Percentiles rank a stretch among this genome's conserved stretches.
phyloP scores from a whole-genome alignment of 2,329 filamentous ascomycete species.

The Penicillium capsulatum region DNA sequence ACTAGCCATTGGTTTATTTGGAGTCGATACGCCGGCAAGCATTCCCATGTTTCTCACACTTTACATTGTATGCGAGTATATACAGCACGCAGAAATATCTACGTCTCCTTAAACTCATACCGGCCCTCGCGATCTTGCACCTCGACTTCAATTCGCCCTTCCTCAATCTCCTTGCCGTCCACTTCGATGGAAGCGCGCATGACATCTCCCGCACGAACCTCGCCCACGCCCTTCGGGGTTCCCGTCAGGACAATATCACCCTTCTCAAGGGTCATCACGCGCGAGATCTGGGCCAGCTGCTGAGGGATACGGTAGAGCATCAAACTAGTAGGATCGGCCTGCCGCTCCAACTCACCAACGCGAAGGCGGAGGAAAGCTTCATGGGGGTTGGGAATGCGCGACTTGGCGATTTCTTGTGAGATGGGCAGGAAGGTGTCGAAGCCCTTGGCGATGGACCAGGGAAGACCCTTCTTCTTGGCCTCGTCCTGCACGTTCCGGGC shows the following conservation, averaged over 20 bases:
- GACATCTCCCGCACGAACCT: constrained; percentile 77
- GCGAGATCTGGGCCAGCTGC: constrained; percentile 84
- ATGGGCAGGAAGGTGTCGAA: constrained; percentile 97
- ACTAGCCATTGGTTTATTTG: no score
- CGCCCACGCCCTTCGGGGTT: constrained; percentile 91
- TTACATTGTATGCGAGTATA: neutral
- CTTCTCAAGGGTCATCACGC: constrained; percentile 87
- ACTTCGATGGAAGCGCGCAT: constrained; percentile 81
- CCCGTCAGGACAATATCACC: constrained; percentile 95
- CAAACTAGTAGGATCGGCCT: constrained; percentile 83
- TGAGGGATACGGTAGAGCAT: constrained; percentile 92
- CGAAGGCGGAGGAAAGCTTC: constrained; percentile 79
- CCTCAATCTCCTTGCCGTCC: constrained; percentile 74
- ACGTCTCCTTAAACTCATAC: constrained; percentile 75
- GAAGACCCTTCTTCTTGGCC: constrained; percentile 93
- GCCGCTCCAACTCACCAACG: constrained; percentile 73
- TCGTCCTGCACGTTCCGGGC: constrained; percentile 93
- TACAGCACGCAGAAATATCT: no score
- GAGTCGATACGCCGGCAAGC: no score
- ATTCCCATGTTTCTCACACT: no score
- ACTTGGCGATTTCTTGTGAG: constrained; percentile 74
- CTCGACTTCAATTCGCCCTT: constrained; percentile 76
- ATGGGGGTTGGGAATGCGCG: constrained; percentile 78
- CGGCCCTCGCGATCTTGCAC: constrained; percentile 74
- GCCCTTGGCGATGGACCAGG: constrained; percentile 94